These are phyloP conservation scores for Schizothecium vesticola DNA, from an alignment of 495 filamentous ascomycete genomes.

Conservation along the genomic window DNA sequence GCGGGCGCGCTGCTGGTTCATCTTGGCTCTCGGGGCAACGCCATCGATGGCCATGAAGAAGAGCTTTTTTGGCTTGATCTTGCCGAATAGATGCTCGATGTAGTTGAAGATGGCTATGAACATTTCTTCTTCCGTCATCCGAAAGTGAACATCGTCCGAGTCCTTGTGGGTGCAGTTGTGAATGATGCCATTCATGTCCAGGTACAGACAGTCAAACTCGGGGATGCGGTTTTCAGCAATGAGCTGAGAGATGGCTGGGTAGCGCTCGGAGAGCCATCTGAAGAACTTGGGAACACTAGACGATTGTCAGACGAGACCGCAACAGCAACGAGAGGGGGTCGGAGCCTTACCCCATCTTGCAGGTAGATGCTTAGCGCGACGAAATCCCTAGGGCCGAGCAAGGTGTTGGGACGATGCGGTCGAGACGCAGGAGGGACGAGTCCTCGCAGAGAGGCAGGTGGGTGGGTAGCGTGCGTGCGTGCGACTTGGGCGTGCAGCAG, in stretches of 20 bases:
- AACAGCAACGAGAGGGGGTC: not conserved
- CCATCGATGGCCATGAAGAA: slow-evolving; percentile 99
- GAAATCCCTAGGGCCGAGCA: not conserved
- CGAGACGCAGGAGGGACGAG: not conserved
- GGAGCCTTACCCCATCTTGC: slow-evolving; percentile 26
- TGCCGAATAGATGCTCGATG: slow-evolving; percentile 96
- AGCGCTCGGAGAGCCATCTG: slow-evolving; percentile 96
- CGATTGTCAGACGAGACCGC: not conserved
- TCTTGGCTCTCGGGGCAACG: slow-evolving; percentile 95
- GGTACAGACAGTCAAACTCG: slow-evolving; percentile 96
- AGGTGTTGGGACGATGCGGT: not conserved
- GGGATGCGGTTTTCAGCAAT: slow-evolving; percentile 99
- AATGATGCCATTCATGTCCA: slow-evolving; percentile 99
- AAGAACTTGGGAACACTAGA: slow-evolving; percentile 90
- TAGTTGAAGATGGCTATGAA: slow-evolving; percentile 99
- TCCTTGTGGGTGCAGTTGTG: slow-evolving; percentile 99
- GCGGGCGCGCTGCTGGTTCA: slow-evolving; percentile 97
- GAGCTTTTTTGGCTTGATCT: slow-evolving; percentile 95
- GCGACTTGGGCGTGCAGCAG: not conserved
- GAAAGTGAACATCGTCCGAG: slow-evolving; percentile 80
- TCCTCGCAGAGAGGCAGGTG: too few species aligned
- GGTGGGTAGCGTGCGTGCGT: not conserved
- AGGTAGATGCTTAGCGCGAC: slow-evolving; percentile 1
- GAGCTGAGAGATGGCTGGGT: slow-evolving; percentile 96
- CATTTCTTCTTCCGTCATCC: slow-evolving; percentile 96